These are phyloP conservation scores for Amauroascus niger DNA, from an alignment of 2,329 filamentous ascomycete genomes.

Conservation along the genomic window DNA sequence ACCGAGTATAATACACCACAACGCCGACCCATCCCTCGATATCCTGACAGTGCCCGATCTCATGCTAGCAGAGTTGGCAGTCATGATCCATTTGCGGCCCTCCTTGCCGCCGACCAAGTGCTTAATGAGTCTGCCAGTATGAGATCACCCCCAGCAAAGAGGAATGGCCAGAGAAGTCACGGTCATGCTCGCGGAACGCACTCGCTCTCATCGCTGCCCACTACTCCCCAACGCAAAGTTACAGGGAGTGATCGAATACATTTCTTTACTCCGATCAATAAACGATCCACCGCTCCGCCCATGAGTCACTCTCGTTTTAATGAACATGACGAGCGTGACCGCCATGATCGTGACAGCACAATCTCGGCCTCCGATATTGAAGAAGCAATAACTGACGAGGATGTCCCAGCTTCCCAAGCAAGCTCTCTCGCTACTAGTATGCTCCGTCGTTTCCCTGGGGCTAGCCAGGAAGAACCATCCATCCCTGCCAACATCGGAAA, in stretches of 20 bases:
- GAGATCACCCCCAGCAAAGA: constrained; percentile 52
- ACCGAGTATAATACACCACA: constrained; percentile 40
- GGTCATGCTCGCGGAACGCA: constrained; percentile 68
- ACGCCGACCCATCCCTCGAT: constrained; percentile 34
- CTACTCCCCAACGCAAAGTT: constrained; percentile 56
- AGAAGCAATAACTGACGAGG: constrained; percentile 50
- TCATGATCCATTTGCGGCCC: constrained; percentile 62
- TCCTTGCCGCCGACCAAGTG: constrained; percentile 65
- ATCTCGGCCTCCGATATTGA: constrained; percentile 58
- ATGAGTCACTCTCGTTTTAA: constrained; percentile 22
- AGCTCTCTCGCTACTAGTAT: constrained; percentile 67
- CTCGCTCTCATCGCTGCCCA: constrained; percentile 74
- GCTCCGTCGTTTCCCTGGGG: constrained; percentile 50
- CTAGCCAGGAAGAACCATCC: constrained; percentile 30
- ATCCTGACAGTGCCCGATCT: constrained; percentile 32
- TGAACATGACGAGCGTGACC: constrained; percentile 38
- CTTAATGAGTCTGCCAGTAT: constrained; percentile 66
- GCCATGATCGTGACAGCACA: constrained; percentile 72
- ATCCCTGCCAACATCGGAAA: constrained; percentile 33
- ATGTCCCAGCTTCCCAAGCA: constrained; percentile 63
- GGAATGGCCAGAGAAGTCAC: constrained; percentile 41
- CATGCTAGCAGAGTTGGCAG: constrained; percentile 43
- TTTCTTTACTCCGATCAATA: constrained; percentile 50
- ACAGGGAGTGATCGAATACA: constrained; percentile 40
- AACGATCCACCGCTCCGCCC: constrained; percentile 32